Evolutionary conservation across 1,139 yeast genomes (phyloP).

Genomic region (Pichia sp.): DNA sequence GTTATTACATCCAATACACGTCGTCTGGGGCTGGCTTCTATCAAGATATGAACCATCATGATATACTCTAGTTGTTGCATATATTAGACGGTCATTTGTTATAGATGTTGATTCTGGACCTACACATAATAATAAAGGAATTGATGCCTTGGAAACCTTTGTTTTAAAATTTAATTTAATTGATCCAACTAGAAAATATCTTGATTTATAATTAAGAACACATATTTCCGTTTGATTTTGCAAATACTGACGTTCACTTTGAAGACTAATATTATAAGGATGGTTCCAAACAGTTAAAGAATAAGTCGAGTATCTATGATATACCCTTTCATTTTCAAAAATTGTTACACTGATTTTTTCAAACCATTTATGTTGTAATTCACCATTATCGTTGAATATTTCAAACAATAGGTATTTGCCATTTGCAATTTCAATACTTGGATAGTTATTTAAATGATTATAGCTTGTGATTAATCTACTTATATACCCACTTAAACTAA

Average conservation of each 20-base stretch:
- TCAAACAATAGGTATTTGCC: background rate
- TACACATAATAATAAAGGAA: background rate
- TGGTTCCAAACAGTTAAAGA: background rate
- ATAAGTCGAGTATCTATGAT: background rate
- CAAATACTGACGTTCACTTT: background rate
- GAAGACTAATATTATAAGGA: background rate
- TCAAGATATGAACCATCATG: background rate
- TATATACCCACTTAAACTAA: background rate
- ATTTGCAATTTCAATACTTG: constrained; percentile 2
- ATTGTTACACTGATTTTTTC: background rate
- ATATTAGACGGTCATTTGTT: background rate
- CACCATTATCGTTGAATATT: background rate
- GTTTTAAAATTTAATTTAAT: background rate
- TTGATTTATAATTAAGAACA: constrained; percentile 1
- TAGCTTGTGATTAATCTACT: background rate
- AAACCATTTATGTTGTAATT: background rate
- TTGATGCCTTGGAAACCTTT: background rate
- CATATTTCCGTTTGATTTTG: background rate
- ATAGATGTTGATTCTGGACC: background rate
- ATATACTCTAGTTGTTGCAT: background rate
- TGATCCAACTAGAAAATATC: background rate
- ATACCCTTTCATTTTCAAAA: background rate
- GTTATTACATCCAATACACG: constrained; percentile 1
- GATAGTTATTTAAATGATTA: background rate
- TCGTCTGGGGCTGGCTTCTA: background rate